These are phyloP conservation scores for grape (Vitis vinifera) DNA, from an alignment of 164 flowering plant genomes.

Conservation along the genomic window ASM3070453v1 NC_081813.1:334001-334500, in stretches of 20 bases:
- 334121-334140: conserved; percentile 92
- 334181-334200: neutral
- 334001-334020: conserved; percentile 91
- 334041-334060: conserved; percentile 96
- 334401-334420: conserved; percentile 86
- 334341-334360: conserved; percentile 89
- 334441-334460: conserved; percentile 97
- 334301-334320: conserved; percentile 90
- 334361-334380: conserved; percentile 90
- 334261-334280: conserved; percentile 51
- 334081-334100: conserved; percentile 98
- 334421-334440: conserved; percentile 93
- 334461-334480: conserved; percentile 89
- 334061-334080: conserved; percentile 98
- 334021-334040: conserved; percentile 94
- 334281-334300: conserved; percentile 94
- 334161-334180: conserved; percentile 90
- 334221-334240: neutral
- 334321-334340: conserved; percentile 90
- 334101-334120: conserved; percentile 95
- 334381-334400: conserved; percentile 98
- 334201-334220: no score
- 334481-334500: conserved; percentile 32
- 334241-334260: neutral
- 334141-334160: conserved; percentile 98